phyloP scores from a whole-genome alignment of 257 asterid genomes.

The Thymus quinquecostatus region DNA sequence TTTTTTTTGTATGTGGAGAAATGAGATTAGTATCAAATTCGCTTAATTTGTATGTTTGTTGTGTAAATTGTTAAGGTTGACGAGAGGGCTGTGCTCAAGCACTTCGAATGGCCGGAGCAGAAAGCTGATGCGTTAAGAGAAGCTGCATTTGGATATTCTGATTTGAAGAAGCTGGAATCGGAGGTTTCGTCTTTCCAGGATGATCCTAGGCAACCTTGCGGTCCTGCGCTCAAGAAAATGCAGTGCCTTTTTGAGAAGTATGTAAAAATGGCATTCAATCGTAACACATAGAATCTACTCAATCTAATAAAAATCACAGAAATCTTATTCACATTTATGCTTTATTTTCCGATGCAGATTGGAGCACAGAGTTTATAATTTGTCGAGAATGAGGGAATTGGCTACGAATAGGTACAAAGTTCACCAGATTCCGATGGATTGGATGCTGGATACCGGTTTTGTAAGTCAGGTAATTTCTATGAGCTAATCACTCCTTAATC shows the following conservation, averaged over 20 bases:
- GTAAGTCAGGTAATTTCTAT: conserved; percentile 63
- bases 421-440: conserved; percentile 74
- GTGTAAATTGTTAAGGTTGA: conserved; percentile 61
- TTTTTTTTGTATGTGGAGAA: not conserved
- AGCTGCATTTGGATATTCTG: conserved; percentile 96
- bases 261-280: not conserved
- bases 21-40: not conserved
- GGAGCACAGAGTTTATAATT: conserved; percentile 83
- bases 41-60: not conserved
- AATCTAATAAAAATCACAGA: not conserved
- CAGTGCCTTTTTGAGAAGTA: conserved; percentile 92
- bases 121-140: conserved; percentile 96
- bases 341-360: conserved; percentile 46
- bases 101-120: conserved; percentile 95
- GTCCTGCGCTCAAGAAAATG: conserved; percentile 88
- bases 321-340: conserved; percentile 9
- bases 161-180: conserved; percentile 83
- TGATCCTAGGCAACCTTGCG: conserved; percentile 79
- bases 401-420: conserved; percentile 72
- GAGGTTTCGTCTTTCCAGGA: conserved; percentile 77
- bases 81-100: conserved; percentile 99
- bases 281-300: no score
- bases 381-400: conserved; percentile 87
- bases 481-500: not conserved
- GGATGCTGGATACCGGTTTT: conserved; percentile 92